phyloP scores from a whole-genome alignment of 2,329 filamentous ascomycete species.

The Chaetomiaceae sp. region DNA sequence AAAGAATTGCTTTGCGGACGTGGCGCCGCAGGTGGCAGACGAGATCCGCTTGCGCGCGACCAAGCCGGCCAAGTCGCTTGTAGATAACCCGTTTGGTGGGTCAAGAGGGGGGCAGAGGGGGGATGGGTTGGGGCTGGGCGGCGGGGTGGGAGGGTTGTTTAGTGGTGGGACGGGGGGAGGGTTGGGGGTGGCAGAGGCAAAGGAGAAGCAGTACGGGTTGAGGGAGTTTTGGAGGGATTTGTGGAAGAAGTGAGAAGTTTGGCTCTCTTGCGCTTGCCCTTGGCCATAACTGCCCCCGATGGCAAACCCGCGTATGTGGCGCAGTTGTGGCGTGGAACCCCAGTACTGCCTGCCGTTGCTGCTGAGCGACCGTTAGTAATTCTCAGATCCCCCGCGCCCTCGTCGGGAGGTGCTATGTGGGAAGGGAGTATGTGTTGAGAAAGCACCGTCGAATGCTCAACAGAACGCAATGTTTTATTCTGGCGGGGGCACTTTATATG shows the following conservation, averaged over 20 bases:
- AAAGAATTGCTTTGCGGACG: conserved; percentile 74
- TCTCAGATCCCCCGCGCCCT: too few relatives aligned
- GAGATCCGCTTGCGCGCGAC: conserved; percentile 68
- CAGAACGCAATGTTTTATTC: too few relatives aligned
- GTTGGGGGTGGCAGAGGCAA: conserved; percentile 66
- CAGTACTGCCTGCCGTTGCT: too few relatives aligned
- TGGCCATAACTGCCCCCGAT: too few relatives aligned
- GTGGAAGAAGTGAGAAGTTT: conserved; percentile 42
- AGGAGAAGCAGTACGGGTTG: conserved; percentile 74
- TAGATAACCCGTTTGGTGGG: conserved; percentile 28
- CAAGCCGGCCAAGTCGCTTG: conserved; percentile 38
- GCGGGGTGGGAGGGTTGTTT: conserved; percentile 59
- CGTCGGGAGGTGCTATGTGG: too few relatives aligned
- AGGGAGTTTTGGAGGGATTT: conserved; percentile 87
- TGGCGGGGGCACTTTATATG: too few relatives aligned
- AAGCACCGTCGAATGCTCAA: too few relatives aligned
- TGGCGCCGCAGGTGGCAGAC: conserved; percentile 69
- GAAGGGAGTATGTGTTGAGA: too few relatives aligned
- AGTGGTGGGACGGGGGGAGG: conserved; percentile 44
- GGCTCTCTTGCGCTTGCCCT: too few relatives aligned
- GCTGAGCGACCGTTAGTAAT: too few relatives aligned
- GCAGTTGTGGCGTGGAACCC: too few relatives aligned
- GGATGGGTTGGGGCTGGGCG: conserved; percentile 37
- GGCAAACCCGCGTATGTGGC: too few relatives aligned
- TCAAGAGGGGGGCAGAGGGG: background rate